phyloP scores from a whole-genome alignment of 2,329 filamentous ascomycete genomes.

The Sporothrix protearum region DNA sequence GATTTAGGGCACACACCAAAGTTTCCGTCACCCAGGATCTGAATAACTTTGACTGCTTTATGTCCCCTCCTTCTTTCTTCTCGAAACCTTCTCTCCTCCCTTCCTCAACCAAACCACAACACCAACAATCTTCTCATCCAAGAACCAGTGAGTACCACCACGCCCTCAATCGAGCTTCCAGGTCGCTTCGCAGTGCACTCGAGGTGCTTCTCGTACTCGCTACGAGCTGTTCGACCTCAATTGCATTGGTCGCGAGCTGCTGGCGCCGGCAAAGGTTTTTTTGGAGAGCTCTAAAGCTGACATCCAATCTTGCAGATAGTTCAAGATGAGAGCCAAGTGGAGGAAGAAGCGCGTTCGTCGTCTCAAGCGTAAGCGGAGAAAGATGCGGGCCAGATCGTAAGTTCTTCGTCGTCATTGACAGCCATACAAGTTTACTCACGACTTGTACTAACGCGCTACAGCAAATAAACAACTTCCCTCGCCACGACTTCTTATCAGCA shows the following conservation, averaged over 20 bases:
- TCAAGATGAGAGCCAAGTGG: conserved; percentile 93
- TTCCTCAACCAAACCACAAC: conserved; percentile 37
- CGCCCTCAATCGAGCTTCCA: not conserved
- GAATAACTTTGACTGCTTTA: conserved; percentile 21
- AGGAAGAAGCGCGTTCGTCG: conserved; percentile 99
- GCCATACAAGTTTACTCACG: not conserved
- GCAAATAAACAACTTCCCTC: conserved; percentile 26
- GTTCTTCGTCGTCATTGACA: conserved; percentile 38
- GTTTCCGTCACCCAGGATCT: not conserved
- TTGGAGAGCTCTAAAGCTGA: conserved; percentile 22
- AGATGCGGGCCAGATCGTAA: conserved; percentile 97
- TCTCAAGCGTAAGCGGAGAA: conserved; percentile 99
- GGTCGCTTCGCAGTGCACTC: not conserved
- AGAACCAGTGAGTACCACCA: conserved; percentile 36
- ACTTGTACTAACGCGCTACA: conserved; percentile 17
- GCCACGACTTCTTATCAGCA: conserved; percentile 25
- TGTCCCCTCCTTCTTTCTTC: conserved; percentile 16
- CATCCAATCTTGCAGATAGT: conserved; percentile 35
- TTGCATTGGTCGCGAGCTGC: not conserved
- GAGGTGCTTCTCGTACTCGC: not conserved
- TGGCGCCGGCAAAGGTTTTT: not conserved
- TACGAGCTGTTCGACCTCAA: not conserved
- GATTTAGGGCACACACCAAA: conserved; percentile 29
- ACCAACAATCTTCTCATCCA: conserved; percentile 45
- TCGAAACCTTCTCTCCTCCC: conserved; percentile 21